Evolutionary conservation across 2,329 filamentous ascomycete genomes (phyloP), one percentile per base, ranked within the genome.

Genomic region (Bimuria novae-zelandiae): DNA sequence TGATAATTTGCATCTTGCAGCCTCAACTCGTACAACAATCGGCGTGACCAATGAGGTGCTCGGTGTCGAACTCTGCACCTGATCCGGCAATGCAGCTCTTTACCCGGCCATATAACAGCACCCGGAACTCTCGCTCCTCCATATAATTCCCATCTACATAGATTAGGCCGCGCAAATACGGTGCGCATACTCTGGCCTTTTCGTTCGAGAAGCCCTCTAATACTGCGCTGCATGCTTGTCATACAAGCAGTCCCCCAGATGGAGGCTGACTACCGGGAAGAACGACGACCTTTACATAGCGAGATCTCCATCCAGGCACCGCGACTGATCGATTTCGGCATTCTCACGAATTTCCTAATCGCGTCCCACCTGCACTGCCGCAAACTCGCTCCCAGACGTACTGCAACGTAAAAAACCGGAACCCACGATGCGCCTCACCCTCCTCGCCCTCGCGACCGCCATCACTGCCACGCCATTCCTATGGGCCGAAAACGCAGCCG

Each of bases 391-490:
- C 3, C 22, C 21, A 29, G 11, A n/a, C 36, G 12, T 21, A 14
- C 27, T 27, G 11, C 3, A 35, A 52, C 11, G 17, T 33, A 25
- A 23, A 44, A 11, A n/a, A 30, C 16, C 33, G 21, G 12, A 14
- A 10, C 23, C 19, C 48, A 56, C 33, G 1, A 70, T 70, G 67
- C 60, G 54, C 29, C 14, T 68, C 42, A 16, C 60, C 8, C 16
- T 64, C 23, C 19, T 68, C 12, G 45, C 56, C 36, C 51, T 67
- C 37, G 56, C 55, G 7, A 47, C 58, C 14, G 33, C 57, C 3
- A 56, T 57, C 25, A 36, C 60, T 2, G 67, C 62, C 16, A 54
- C 56, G 1, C 63, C 67, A 0, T 57, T 54, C 41, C 57, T 62
- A 10, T 59, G 49, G 52, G 60, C 65, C 10, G 49, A 57, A 50